These are phyloP conservation scores for Scheffersomyces lignosus DNA, from an alignment of 805 yeast genomes.

Conservation along the genomic window DNA sequence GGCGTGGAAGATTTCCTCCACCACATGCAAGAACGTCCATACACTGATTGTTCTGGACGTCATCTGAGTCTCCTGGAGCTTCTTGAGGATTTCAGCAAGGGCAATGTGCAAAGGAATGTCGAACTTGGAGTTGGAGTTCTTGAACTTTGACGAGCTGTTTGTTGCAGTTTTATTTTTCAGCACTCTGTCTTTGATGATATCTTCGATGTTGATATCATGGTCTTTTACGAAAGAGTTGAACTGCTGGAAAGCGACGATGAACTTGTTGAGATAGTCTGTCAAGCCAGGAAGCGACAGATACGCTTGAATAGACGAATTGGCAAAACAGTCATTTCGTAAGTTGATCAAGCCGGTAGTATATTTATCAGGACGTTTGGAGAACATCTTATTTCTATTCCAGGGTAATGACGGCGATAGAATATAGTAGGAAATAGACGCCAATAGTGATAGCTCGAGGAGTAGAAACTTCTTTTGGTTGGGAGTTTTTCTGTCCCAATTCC, in stretches of 20 bases:
- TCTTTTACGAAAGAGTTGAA: slow-evolving; percentile 17
- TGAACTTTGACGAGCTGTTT: slow-evolving; percentile 10
- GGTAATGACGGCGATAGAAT: slow-evolving; percentile 12
- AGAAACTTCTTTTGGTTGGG: neutral
- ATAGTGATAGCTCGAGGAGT: neutral
- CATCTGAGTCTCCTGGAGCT: slow-evolving; percentile 63
- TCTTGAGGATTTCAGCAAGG: slow-evolving; percentile 49
- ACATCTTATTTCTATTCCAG: slow-evolving; percentile 24
- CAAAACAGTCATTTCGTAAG: slow-evolving; percentile 86
- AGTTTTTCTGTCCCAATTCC: no score
- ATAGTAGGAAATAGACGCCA: slow-evolving; percentile 7
- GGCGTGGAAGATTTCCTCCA: slow-evolving; percentile 73
- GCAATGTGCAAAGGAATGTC: slow-evolving; percentile 57
- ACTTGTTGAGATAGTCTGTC: slow-evolving; percentile 53
- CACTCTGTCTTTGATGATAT: slow-evolving; percentile 9
- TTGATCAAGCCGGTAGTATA: slow-evolving; percentile 82
- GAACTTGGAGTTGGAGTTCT: slow-evolving; percentile 18
- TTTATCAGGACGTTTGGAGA: slow-evolving; percentile 62
- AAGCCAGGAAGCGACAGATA: slow-evolving; percentile 61
- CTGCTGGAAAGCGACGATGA: slow-evolving; percentile 29
- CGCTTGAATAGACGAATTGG: slow-evolving; percentile 85
- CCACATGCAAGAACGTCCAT: slow-evolving; percentile 72
- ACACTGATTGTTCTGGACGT: slow-evolving; percentile 61
- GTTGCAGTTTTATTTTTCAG: slow-evolving; percentile 1
- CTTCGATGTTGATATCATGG: slow-evolving; percentile 17